Base-by-base conservation (phyloP, 192 early-diverging fungal species). In the Linnemannia zychae region DNA sequence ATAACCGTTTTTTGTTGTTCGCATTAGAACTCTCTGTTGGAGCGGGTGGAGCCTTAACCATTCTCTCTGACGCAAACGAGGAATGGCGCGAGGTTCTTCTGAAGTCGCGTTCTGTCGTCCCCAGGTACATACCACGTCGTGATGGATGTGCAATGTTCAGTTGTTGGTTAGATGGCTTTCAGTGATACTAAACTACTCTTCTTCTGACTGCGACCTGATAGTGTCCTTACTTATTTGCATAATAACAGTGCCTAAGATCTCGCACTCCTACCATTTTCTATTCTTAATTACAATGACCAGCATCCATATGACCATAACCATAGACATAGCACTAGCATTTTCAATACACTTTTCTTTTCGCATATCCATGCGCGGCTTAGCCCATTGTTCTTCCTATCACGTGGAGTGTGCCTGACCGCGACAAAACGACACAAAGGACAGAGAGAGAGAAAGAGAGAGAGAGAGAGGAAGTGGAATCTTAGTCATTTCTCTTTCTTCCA, bases 21-120 rank as follows among this genome's bases (percentile, higher is more conserved):
- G 20, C 40, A 47, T 72, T 89, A 80, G 91, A 93, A 31, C 66
- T 98, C 7, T 92, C 95, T 18, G 91, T 98, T 34, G 97, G 98
- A 11, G 97, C 96, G 2, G 98, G 98, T 53, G 98, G 98, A 44
- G 98, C 98, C 1, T 94, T 99, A 68, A 96, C 96, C 0, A 92
- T 93, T n/a, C 86, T 98, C 47, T 97, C 96, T 0, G 92, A 97
- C 80, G 92, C 97, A 0, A 88, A 91, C n/a, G 93, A 91, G 18
- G 98, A 99, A 80, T 98, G 94, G 93, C 90, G 92, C 0, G 98
- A 99, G 71, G 95, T 98, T 67, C 65, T 95, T 38, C 87, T 98
- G 70, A 99, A 99, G 80, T 88, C 91, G 13, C 88, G 88, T 31
- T 90, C 90, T 15, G 90, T 93, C 16, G 89, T 87, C 38, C 92